Percentiles rank a stretch among this genome's conserved stretches.
Evolutionary conservation across 345 rosid species (phyloP).

Genomic region (Boechera retrofracta): DNA sequence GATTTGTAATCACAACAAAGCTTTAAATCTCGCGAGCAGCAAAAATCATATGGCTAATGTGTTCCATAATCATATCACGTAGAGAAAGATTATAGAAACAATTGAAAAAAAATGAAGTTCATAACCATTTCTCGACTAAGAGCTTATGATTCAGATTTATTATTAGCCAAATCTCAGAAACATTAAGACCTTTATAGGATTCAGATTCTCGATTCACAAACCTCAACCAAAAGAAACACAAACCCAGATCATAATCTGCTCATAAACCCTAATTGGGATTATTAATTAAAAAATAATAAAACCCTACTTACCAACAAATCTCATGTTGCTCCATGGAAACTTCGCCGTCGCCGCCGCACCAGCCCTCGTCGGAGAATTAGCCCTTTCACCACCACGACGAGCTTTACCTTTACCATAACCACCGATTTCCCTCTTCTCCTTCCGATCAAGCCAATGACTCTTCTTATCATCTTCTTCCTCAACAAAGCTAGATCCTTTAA

Average conservation of each 20-base stretch:
- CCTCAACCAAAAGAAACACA: conserved; percentile 14
- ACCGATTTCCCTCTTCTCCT: conserved; percentile 47
- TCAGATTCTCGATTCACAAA: conserved; percentile 3
- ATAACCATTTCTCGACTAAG: background rate
- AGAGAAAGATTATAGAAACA: background rate
- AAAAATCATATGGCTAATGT: too few species aligned
- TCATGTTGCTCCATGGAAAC: conserved; percentile 88
- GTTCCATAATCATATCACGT: background rate
- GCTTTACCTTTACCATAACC: conserved; percentile 31
- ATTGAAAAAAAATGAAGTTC: too few species aligned
- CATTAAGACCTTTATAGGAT: background rate
- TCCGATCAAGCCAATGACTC: conserved; percentile 86
- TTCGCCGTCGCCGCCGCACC: conserved; percentile 45
- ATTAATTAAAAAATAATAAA: background rate
- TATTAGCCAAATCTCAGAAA: conserved; percentile 22
- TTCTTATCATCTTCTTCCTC: conserved; percentile 66
- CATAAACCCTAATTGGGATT: conserved; percentile 35
- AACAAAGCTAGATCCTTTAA: conserved; percentile 62
- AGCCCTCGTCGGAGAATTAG: conserved; percentile 25
- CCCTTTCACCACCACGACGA: conserved; percentile 41
- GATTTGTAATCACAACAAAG: too few species aligned
- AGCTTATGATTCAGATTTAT: conserved; percentile 11
- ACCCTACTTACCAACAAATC: conserved; percentile 50
- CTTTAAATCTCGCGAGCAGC: too few species aligned
- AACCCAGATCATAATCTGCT: background rate